Conservation (phyloP, 164 flowering plant species). For the Magnolia sinica region DNA sequence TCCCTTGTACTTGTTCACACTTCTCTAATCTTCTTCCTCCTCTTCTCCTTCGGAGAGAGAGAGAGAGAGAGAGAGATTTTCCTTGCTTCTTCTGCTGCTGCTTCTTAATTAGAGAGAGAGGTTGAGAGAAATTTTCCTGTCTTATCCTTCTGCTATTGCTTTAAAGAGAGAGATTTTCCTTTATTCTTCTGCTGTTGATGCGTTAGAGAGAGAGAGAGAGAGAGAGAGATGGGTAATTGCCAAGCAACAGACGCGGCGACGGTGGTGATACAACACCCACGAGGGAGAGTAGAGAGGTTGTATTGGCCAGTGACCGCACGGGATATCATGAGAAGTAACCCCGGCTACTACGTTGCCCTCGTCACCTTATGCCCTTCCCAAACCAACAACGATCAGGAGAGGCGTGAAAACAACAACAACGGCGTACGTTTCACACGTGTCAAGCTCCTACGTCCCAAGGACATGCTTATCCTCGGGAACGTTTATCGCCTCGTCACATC, state of each 20-base stretch:
- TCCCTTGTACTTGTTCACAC: no score
- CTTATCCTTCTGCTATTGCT: no score
- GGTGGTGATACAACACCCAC: constrained; percentile 65
- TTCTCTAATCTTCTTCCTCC: no score
- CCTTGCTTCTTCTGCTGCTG: background rate
- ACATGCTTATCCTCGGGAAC: constrained; percentile 75
- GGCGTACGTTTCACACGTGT: constrained; percentile 56
- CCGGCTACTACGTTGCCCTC: constrained; percentile 85
- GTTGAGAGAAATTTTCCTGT: background rate
- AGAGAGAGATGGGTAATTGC: constrained; percentile 67
- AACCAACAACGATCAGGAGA: constrained; percentile 14
- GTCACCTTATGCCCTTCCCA: constrained; percentile 27
- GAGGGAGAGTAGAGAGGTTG: constrained; percentile 51
- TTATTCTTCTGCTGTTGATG: no score
- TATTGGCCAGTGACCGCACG: constrained; percentile 64
- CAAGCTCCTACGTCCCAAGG: constrained; percentile 78
- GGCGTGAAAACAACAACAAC: constrained; percentile 11
- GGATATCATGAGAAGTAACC: constrained; percentile 75
- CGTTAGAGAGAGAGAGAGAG: no score
- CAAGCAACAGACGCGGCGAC: constrained; percentile 83
- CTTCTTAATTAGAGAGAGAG: background rate
- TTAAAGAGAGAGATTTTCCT: no score
- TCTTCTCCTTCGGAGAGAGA: no score
- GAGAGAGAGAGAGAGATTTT: background rate
- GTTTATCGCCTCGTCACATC: constrained; percentile 75